Evolutionary conservation across 306 rosid species (phyloP).

Genomic region (Cicer judaicum): DNA sequence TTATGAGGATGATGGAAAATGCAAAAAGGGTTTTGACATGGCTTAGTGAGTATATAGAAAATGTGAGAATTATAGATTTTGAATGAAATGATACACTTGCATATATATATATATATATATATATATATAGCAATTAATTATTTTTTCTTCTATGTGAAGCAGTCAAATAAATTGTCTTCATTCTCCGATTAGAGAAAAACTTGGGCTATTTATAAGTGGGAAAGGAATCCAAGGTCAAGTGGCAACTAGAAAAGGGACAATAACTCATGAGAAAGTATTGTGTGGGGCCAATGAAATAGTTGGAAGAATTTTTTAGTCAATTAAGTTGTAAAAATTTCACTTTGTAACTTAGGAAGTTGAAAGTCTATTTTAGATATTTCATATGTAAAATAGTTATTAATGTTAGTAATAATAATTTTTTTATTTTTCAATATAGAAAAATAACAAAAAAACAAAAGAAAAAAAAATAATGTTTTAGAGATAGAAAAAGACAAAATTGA

Average conservation of each 20-base stretch:
- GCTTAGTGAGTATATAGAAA: background rate
- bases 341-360: too few relatives aligned
- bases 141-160: slow-evolving; percentile 13
- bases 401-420: too few relatives aligned
- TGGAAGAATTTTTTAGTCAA: background rate
- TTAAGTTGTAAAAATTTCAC: too few relatives aligned
- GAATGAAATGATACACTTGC: background rate
- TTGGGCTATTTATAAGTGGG: slow-evolving; percentile 5
- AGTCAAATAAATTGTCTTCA: background rate
- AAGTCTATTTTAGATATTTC: too few relatives aligned
- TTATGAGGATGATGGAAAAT: slow-evolving; percentile 31
- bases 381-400: too few relatives aligned
- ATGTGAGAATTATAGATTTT: slow-evolving; percentile 3
- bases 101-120: slow-evolving; percentile 35
- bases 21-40: slow-evolving; percentile 38
- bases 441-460: too few relatives aligned
- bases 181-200: background rate
- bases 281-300: too few relatives aligned
- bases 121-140: background rate
- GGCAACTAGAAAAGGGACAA: background rate
- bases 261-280: background rate
- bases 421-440: too few relatives aligned
- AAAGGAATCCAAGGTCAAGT: slow-evolving; percentile 42
- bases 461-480: too few relatives aligned
- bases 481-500: too few relatives aligned